Base-by-base conservation (phyloP, 495 filamentous ascomycete species). In the Parmelia sp. region DNA sequence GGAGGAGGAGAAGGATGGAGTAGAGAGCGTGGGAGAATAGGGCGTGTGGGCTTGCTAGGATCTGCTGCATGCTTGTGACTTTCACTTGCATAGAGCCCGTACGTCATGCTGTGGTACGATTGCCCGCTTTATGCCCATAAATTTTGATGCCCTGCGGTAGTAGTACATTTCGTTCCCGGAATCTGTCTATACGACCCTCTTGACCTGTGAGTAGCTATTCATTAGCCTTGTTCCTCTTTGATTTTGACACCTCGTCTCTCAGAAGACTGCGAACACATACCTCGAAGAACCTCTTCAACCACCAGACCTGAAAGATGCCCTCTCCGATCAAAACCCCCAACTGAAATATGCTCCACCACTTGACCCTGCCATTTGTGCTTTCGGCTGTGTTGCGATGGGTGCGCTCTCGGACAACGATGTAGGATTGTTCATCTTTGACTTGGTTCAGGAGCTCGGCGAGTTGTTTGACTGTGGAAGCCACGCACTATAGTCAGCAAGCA, bases 311-410 rank as follows among this genome's bases (percentile, higher is more conserved):
- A 82, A 97, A 98, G 58, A 97, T 79, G 70, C 91, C 91, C 80
- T 96, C 90, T 55, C 89, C 94, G 65, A 94, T 81, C 57, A 98
- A 83, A 62, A 98, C 88, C 59, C 86, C 84, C 63, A 98, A 82
- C 76, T 97, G 92, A 77, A 97, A 97, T 66, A 97, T 84, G 74
- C 92, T 97, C 95, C 95, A 98, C 94, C 94, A 98, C 78, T 98
- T 98, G 65, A 98, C 94, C 61, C 94, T 81, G 66, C 86, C 84
- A 76, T 98, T 98, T 63, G 94, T 98, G 83, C 91, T 96, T 82
- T 98, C 94, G 57, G 94, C 94, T 7, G 94, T 98, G 78, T 98
- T 97, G 69, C 94, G 84, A 82, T 98, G 94, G 62, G 90, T 93
- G 66, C 95, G 84, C 78, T 98, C 94, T 65, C 94, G 86, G 57